Conservation (phyloP, 768 basidiomycete species). For the Butyriboletus loyo region DNA sequence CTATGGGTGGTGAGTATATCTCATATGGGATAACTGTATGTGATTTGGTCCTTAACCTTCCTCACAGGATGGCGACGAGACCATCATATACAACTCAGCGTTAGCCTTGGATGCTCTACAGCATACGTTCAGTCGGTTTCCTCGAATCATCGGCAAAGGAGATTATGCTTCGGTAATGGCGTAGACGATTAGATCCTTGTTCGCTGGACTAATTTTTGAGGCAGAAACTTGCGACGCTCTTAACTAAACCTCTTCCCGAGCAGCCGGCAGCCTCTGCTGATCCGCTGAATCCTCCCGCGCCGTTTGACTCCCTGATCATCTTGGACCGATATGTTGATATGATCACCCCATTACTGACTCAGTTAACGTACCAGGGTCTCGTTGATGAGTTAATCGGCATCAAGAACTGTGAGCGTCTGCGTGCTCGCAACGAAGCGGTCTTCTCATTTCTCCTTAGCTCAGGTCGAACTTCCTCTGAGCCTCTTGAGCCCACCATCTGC, state of each 20-base stretch:
- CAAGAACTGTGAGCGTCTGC: constrained; percentile 70
- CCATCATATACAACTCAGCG: constrained; percentile 82
- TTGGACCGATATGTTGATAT: constrained; percentile 91
- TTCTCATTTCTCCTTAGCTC: constrained; percentile 44
- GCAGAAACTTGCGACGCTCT: constrained; percentile 73
- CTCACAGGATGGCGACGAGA: constrained; percentile 86
- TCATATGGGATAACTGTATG: background rate
- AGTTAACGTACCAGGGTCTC: constrained; percentile 95
- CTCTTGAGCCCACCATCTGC: constrained; percentile 57
- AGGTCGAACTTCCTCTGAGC: constrained; percentile 76
- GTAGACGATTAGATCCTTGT: background rate
- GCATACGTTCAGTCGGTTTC: constrained; percentile 82
- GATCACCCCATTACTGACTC: constrained; percentile 93
- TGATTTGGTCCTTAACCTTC: background rate
- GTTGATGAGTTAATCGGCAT: constrained; percentile 91
- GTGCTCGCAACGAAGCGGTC: background rate
- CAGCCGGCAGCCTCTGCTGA: constrained; percentile 36
- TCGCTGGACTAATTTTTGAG: constrained; percentile 8
- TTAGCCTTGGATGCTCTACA: constrained; percentile 83
- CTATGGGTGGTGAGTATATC: constrained; percentile 75
- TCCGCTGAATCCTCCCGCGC: constrained; percentile 48
- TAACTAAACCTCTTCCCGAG: constrained; percentile 58
- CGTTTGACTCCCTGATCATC: constrained; percentile 83
- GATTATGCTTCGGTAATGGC: constrained; percentile 70
- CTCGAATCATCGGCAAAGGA: constrained; percentile 91